Evolutionary conservation across 2,329 filamentous ascomycete genomes (phyloP).

Genomic region (Fusarium coicis): DNA sequence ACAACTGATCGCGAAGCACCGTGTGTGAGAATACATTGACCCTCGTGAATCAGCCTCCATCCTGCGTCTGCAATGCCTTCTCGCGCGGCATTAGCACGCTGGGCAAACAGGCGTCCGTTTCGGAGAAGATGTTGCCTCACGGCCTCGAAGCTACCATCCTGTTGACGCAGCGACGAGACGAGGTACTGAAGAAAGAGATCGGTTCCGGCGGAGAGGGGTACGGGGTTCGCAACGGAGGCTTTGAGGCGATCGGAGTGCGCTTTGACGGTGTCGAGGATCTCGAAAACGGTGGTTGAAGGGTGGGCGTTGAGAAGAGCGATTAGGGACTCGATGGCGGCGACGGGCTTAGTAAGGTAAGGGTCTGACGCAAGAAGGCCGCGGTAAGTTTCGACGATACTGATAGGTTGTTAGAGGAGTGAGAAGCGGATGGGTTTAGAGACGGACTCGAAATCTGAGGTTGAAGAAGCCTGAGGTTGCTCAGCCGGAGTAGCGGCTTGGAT

Average conservation of each 20-base stretch:
- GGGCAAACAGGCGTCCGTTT: conserved; percentile 88
- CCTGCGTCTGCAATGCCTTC: conserved; percentile 85
- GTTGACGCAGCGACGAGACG: conserved; percentile 75
- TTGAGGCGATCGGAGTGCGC: conserved; percentile 82
- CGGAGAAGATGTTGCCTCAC: conserved; percentile 84
- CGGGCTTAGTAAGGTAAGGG: conserved; percentile 90
- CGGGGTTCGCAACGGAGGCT: conserved; percentile 82
- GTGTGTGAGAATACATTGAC: conserved; percentile 86
- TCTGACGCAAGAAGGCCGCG: conserved; percentile 69
- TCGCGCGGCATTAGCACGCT: conserved; percentile 84
- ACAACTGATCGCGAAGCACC: conserved; percentile 88
- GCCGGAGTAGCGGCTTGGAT: conserved; percentile 22
- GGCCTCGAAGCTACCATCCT: conserved; percentile 73
- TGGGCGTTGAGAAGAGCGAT: conserved; percentile 86
- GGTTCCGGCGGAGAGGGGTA: conserved; percentile 91
- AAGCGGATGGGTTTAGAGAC: neutral
- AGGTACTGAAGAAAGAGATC: conserved; percentile 97
- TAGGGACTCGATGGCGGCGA: conserved; percentile 92
- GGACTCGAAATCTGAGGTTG: conserved; percentile 44
- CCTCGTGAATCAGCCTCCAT: conserved; percentile 80
- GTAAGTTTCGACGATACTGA: conserved; percentile 67
- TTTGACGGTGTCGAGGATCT: conserved; percentile 88
- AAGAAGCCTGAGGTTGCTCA: conserved; percentile 35
- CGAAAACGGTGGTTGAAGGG: conserved; percentile 86
- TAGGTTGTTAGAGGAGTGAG: neutral